Percentiles rank a stretch among this genome's conserved stretches.
These are phyloP conservation scores for Botrytis fabae DNA, from an alignment of 2,329 filamentous ascomycete genomes.

Conservation along the genomic window DNA sequence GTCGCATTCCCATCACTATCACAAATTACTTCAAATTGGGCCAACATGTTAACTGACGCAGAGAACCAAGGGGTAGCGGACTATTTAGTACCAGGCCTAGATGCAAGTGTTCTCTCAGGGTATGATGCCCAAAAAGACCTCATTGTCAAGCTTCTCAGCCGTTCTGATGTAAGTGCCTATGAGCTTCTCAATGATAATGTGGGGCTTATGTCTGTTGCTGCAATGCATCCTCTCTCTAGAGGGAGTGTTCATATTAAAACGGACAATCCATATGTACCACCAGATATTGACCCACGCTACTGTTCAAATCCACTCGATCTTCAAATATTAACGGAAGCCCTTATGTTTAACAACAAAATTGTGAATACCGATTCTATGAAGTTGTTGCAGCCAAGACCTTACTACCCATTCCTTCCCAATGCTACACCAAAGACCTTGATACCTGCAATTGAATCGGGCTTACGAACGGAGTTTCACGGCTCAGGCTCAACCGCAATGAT, in stretches of 20 bases:
- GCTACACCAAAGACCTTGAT: conserved; percentile 29
- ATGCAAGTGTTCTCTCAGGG: conserved; percentile 32
- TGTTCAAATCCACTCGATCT: conserved; percentile 35
- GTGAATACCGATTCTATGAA: conserved; percentile 33
- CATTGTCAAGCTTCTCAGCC: conserved; percentile 27
- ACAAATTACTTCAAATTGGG: conserved; percentile 30
- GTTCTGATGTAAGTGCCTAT: conserved; percentile 32
- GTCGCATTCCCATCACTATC: conserved; percentile 36
- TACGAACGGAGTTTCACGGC: conserved; percentile 35
- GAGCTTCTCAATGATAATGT: conserved; percentile 34
- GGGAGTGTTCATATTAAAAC: conserved; percentile 57
- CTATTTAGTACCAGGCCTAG: conserved; percentile 30
- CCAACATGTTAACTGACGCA: conserved; percentile 29
- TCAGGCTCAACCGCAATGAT: conserved; percentile 34
- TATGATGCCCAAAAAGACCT: conserved; percentile 32
- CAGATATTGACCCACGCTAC: conserved; percentile 48
- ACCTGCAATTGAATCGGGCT: conserved; percentile 28
- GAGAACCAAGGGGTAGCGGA: conserved; percentile 27
- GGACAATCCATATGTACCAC: conserved; percentile 43
- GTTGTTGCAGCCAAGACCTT: conserved; percentile 29
- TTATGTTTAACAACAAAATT: conserved; percentile 34
- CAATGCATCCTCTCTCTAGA: conserved; percentile 56
- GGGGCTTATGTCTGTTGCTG: conserved; percentile 34
- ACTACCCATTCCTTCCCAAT: conserved; percentile 32
- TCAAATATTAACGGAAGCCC: conserved; percentile 31